A percentile compares a stretch with the other conserved stretches of the same genome.
phyloP scores from a whole-genome alignment of 768 basidiomycete genomes.

The Naganishia antarctica region DNA sequence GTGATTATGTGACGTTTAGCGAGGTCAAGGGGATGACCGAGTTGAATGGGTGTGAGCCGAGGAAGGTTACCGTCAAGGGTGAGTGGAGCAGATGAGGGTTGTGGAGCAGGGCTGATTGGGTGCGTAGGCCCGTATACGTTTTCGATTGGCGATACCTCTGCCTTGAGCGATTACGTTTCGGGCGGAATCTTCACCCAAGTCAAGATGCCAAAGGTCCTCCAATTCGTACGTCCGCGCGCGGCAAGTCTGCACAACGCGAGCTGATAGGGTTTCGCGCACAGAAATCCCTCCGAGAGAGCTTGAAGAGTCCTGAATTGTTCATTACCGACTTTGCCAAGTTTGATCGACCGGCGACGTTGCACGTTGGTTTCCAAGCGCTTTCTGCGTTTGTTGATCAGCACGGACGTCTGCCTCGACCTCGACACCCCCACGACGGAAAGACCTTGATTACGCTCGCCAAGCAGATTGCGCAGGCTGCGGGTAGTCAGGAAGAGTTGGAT shows the following conservation, averaged over 20 bases:
- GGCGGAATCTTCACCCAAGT: constrained; percentile 97
- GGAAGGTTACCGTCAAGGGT: constrained; percentile 83
- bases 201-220: constrained; percentile 94
- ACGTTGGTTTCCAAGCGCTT: constrained; percentile 90
- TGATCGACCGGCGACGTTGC: constrained; percentile 82
- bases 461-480: constrained; percentile 56
- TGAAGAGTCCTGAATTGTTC: constrained; percentile 75
- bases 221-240: constrained; percentile 70
- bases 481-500: constrained; percentile 64
- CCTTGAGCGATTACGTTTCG: constrained; percentile 67
- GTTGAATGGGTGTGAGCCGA: constrained; percentile 81
- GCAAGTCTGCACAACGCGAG: too few species aligned
- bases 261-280: constrained; percentile 52
- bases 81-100: not conserved
- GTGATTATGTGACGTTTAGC: constrained; percentile 91
- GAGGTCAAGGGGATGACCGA: constrained; percentile 94
- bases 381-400: constrained; percentile 65
- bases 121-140: constrained; percentile 79
- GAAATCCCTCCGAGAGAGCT: constrained; percentile 89
- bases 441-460: constrained; percentile 70
- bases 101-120: not conserved
- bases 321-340: constrained; percentile 97
- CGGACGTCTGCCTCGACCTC: constrained; percentile 70
- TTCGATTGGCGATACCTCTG: constrained; percentile 83
- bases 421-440: constrained; percentile 74